Evolutionary conservation across 2,329 filamentous ascomycete genomes (phyloP).

Genomic region (Dactylellina haptotyla): DNA sequence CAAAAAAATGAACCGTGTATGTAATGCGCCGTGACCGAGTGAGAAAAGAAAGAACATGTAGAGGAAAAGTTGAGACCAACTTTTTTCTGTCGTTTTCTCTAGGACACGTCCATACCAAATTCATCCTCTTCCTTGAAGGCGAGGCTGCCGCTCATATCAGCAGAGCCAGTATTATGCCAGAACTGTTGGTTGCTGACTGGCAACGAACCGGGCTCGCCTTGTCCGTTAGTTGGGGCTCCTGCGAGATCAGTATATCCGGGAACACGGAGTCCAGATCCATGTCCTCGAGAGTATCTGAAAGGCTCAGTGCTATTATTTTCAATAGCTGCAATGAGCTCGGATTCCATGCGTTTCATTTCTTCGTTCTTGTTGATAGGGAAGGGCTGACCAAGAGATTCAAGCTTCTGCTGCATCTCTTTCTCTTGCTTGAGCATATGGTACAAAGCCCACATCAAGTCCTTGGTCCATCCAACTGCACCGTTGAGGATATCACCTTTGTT

Average conservation of each 20-base stretch:
- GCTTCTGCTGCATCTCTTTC: constrained; percentile 69
- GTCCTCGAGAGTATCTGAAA: constrained; percentile 85
- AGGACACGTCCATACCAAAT: constrained; percentile 78
- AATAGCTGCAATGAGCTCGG: constrained; percentile 87
- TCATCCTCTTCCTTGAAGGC: constrained; percentile 96
- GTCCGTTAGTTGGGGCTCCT: constrained; percentile 73
- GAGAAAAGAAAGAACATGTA: constrained; percentile 52
- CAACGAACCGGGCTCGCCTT: constrained; percentile 62
- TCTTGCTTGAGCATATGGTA: constrained; percentile 89
- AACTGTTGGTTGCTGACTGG: constrained; percentile 75
- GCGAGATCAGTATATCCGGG: constrained; percentile 92
- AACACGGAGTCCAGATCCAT: constrained; percentile 86
- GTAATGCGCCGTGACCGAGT: constrained; percentile 48
- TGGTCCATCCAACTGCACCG: constrained; percentile 94
- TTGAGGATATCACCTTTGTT: constrained; percentile 99
- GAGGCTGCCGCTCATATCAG: constrained; percentile 68
- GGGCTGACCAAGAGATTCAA: constrained; percentile 76
- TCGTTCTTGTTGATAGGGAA: constrained; percentile 87
- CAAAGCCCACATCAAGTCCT: constrained; percentile 97
- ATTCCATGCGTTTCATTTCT: constrained; percentile 94
- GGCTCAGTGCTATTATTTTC: constrained; percentile 75
- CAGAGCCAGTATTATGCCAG: constrained; percentile 69
- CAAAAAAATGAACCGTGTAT: constrained; percentile 50
- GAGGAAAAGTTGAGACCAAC: constrained; percentile 52
- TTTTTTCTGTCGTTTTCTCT: constrained; percentile 65